These are phyloP conservation scores for Trichoderma sp. DNA, from an alignment of 2,329 filamentous ascomycete species.

Conservation along the genomic window DNA sequence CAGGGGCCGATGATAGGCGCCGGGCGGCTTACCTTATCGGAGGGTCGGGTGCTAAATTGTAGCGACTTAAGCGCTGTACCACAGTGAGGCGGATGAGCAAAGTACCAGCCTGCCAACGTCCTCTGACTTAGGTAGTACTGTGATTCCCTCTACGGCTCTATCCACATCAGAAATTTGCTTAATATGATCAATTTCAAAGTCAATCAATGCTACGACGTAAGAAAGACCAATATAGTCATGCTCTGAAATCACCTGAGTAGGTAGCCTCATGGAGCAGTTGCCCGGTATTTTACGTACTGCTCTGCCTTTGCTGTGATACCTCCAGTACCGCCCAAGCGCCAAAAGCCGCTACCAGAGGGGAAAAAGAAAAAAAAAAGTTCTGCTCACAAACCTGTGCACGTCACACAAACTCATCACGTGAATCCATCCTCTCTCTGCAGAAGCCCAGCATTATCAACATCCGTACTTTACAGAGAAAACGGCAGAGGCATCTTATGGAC, in stretches of 20 bases:
- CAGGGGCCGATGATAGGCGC: neutral
- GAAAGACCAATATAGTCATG: too few species aligned
- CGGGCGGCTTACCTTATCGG: constrained; percentile 10
- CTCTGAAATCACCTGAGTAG: too few species aligned
- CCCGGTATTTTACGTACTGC: too few species aligned
- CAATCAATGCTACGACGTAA: too few species aligned
- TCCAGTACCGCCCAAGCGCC: constrained; percentile 10
- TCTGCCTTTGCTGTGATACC: neutral
- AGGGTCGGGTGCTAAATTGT: constrained; percentile 1
- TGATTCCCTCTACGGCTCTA: too few species aligned
- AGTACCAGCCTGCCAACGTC: too few species aligned
- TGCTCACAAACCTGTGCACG: constrained; percentile 22
- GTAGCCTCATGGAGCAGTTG: too few species aligned
- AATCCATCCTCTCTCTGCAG: constrained; percentile 10
- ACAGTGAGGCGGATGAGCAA: neutral
- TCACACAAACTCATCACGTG: constrained; percentile 26
- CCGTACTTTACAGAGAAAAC: constrained; percentile 15
- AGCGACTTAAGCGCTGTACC: constrained; percentile 7
- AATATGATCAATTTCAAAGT: too few species aligned
- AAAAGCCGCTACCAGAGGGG: constrained; percentile 1
- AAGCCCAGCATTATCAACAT: constrained; percentile 13
- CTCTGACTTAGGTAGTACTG: too few species aligned
- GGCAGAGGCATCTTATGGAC: constrained; percentile 25
- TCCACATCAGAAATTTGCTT: too few species aligned
- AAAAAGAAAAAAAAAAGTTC: constrained; percentile 18